Percentiles rank a stretch among this genome's conserved stretches.
Evolutionary conservation across 768 basidiomycete genomes (phyloP).

Genomic region (Naematelia aurantialba): DNA sequence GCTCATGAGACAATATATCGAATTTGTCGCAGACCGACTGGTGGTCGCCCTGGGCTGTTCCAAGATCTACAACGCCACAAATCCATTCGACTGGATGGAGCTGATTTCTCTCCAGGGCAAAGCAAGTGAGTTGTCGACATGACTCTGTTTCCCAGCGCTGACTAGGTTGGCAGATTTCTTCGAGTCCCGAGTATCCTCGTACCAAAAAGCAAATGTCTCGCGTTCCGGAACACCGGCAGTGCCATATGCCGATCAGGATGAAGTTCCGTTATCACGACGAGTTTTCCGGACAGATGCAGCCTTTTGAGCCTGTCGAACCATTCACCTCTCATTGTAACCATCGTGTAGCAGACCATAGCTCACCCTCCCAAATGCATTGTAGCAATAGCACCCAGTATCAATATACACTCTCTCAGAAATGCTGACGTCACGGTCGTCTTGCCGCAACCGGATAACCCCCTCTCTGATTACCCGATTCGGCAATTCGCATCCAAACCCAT

Average conservation of each 20-base stretch:
- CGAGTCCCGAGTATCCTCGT: slow-evolving; percentile 81
- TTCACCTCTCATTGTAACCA: slow-evolving; percentile 2
- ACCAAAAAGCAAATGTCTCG: slow-evolving; percentile 53
- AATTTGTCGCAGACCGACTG: slow-evolving; percentile 49
- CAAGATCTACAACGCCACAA: slow-evolving; percentile 48
- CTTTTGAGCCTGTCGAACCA: slow-evolving; percentile 37
- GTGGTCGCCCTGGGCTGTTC: slow-evolving; percentile 45
- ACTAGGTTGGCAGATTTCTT: slow-evolving; percentile 65
- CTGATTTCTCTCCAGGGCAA: slow-evolving; percentile 94
- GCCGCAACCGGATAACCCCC: neutral
- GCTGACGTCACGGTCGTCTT: slow-evolving; percentile 12
- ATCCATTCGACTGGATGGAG: slow-evolving; percentile 64
- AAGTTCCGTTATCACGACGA: slow-evolving; percentile 17
- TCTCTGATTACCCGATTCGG: slow-evolving; percentile 8
- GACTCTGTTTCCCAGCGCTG: neutral
- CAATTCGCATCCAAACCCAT: neutral
- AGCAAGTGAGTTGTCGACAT: slow-evolving; percentile 53
- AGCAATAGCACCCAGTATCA: neutral
- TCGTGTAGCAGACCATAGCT: slow-evolving; percentile 1
- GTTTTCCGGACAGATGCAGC: slow-evolving; percentile 51
- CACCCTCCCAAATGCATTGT: neutral
- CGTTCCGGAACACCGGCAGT: slow-evolving; percentile 29
- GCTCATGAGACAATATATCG: slow-evolving; percentile 51
- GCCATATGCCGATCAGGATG: neutral
- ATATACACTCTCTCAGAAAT: neutral